A percentile compares a stretch with the other conserved stretches of the same genome.
Evolutionary conservation across 805 yeast species (phyloP).

Genomic region (Saturnispora sanitii): DNA sequence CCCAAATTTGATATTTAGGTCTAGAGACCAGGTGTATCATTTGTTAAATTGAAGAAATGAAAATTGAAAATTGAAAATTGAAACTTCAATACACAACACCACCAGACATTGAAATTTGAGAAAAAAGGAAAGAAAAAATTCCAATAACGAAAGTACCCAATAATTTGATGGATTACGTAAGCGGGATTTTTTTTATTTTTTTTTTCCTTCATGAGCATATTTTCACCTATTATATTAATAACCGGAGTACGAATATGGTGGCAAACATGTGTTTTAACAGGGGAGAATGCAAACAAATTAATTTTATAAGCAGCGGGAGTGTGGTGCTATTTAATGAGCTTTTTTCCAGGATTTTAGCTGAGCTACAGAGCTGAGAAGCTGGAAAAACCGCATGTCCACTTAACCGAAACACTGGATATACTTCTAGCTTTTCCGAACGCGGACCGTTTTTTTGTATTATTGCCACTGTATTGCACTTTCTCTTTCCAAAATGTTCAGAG

Average conservation of each 20-base stretch:
- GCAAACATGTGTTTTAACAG: too few species aligned
- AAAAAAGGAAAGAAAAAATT: too few species aligned
- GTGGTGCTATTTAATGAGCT: background rate
- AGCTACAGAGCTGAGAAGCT: background rate
- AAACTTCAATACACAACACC: too few species aligned
- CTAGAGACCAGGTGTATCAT: too few species aligned
- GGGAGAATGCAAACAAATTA: too few species aligned
- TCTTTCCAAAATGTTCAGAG: constrained; percentile 21
- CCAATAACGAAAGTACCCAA: too few species aligned
- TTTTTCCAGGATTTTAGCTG: background rate
- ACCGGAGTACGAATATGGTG: too few species aligned
- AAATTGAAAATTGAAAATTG: too few species aligned
- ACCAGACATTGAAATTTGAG: too few species aligned
- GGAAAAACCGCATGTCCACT: background rate
- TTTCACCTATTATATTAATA: too few species aligned
- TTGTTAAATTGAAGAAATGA: too few species aligned
- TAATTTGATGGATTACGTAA: constrained; percentile 7
- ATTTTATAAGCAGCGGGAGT: background rate
- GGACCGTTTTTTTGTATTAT: constrained; percentile 8
- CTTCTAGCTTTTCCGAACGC: constrained; percentile 12
- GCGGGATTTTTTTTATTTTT: constrained; percentile 4
- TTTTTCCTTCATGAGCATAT: background rate
- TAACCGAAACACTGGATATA: constrained; percentile 2
- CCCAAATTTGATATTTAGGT: too few species aligned
- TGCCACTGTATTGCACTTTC: constrained; percentile 1